Conservation (phyloP, 129 eudicot genomes). For the Pseudognaphalium luteoalbum region DNA sequence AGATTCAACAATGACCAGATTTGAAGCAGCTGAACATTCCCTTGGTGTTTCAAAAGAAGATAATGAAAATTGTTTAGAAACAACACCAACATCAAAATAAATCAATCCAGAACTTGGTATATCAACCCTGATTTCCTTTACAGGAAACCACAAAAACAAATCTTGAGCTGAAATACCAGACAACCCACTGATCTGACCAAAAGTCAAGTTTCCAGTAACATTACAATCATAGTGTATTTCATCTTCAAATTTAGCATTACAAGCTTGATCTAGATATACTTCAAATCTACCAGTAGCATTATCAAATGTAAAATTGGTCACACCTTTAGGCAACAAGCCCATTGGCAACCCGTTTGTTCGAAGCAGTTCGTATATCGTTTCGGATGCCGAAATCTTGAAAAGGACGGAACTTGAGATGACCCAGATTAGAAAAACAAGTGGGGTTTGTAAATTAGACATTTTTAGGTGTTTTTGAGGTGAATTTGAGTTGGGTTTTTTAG, state of each 20-base stretch:
- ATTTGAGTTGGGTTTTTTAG: conserved; percentile 8
- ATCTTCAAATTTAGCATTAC: conserved; percentile 81
- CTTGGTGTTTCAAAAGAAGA: conserved; percentile 81
- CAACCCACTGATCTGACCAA: conserved; percentile 71
- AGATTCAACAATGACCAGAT: conserved; percentile 22
- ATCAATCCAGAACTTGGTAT: conserved; percentile 85
- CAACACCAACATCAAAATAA: conserved; percentile 91
- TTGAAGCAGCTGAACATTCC: conserved; percentile 69
- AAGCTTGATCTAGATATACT: conserved; percentile 71
- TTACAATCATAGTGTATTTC: conserved; percentile 78
- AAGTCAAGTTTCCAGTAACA: conserved; percentile 57
- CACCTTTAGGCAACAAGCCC: conserved; percentile 84
- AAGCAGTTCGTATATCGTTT: conserved; percentile 64
- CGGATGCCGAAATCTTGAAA: conserved; percentile 11
- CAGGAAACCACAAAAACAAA: conserved; percentile 88
- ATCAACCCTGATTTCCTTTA: conserved; percentile 78
- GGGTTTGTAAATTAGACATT: conserved; percentile 35
- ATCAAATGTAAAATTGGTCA: conserved; percentile 53
- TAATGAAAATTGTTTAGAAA: conserved; percentile 76
- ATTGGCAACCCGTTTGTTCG: conserved; percentile 57
- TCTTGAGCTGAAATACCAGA: conserved; percentile 89
- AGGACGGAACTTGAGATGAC: conserved; percentile 23
- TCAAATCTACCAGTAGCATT: conserved; percentile 51
- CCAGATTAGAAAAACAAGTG: conserved; percentile 12
- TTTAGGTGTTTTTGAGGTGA: background rate